phyloP scores from a whole-genome alignment of 78 protist species.

The Acrasis kona region DNA sequence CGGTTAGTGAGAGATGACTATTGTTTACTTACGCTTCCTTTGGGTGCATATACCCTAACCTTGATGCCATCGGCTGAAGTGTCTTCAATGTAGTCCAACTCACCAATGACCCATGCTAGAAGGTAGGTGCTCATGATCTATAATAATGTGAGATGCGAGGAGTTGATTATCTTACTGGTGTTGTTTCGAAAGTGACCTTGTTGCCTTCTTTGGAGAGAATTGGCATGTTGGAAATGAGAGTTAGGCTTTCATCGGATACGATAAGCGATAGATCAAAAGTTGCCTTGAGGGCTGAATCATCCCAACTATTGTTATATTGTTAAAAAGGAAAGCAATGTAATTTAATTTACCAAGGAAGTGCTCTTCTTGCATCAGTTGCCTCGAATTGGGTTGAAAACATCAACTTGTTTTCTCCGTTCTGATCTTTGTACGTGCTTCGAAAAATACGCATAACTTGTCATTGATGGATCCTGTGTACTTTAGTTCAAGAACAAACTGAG shows the following conservation, averaged over 20 bases:
- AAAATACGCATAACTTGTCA: too few relatives aligned
- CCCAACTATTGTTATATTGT: too few relatives aligned
- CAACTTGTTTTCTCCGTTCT: not conserved
- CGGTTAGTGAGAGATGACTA: too few relatives aligned
- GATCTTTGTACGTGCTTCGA: constrained; percentile 20
- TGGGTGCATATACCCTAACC: constrained; percentile 67
- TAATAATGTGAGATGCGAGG: too few relatives aligned
- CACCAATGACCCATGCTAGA: constrained; percentile 73
- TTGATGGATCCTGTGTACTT: too few relatives aligned
- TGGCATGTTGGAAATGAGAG: constrained; percentile 30
- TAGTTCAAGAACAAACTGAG: too few relatives aligned
- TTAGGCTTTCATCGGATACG: not conserved
- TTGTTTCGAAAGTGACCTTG: not conserved
- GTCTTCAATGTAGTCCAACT: constrained; percentile 44
- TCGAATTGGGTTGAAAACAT: constrained; percentile 81
- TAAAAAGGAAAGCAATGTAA: too few relatives aligned
- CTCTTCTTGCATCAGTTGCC: constrained; percentile 64
- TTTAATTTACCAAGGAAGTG: constrained; percentile 82
- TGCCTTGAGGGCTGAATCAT: constrained; percentile 76
- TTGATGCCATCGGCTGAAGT: not conserved
- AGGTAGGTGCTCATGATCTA: constrained; percentile 80
- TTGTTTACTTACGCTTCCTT: constrained; percentile 26
- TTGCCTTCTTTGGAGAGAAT: not conserved
- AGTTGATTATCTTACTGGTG: constrained; percentile 13
- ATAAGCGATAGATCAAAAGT: constrained; percentile 34